These are phyloP conservation scores for Macrocybe gigantea DNA, from an alignment of 768 basidiomycete genomes.

Conservation along the genomic window DNA sequence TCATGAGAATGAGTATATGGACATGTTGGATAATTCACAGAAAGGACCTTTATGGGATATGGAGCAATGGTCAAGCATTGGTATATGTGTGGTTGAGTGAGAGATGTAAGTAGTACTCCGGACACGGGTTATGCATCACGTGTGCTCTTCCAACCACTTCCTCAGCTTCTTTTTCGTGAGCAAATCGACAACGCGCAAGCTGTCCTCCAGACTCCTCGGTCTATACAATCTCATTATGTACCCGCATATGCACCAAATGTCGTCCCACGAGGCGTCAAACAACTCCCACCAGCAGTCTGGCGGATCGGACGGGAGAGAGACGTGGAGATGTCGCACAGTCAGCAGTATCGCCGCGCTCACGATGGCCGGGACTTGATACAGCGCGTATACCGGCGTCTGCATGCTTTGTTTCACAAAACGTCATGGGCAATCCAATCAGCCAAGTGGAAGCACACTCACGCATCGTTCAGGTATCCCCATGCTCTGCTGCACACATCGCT, in stretches of 20 bases:
- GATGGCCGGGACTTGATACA: conserved; percentile 86
- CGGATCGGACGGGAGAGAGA: conserved; percentile 67
- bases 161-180: conserved; percentile 76
- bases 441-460: conserved; percentile 46
- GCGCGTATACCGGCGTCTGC: conserved; percentile 88
- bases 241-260: conserved; percentile 83
- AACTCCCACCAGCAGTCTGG: conserved; percentile 88
- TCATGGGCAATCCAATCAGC: not conserved
- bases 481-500: conserved; percentile 68
- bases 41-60: conserved; percentile 84
- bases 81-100: not conserved
- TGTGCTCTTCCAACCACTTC: conserved; percentile 69
- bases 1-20: not conserved
- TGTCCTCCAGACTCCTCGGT: conserved; percentile 40
- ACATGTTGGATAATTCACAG: not conserved
- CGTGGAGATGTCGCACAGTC: conserved; percentile 60
- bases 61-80: conserved; percentile 93
- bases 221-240: conserved; percentile 79
- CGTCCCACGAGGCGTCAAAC: conserved; percentile 89
- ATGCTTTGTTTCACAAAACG: conserved; percentile 43
- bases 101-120: not conserved
- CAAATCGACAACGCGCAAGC: conserved; percentile 44
- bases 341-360: conserved; percentile 88
- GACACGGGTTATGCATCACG: not conserved
- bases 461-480: conserved; percentile 96